phyloP scores from a whole-genome alignment of 2,329 filamentous ascomycete species.

The Didymella lethalis region DNA sequence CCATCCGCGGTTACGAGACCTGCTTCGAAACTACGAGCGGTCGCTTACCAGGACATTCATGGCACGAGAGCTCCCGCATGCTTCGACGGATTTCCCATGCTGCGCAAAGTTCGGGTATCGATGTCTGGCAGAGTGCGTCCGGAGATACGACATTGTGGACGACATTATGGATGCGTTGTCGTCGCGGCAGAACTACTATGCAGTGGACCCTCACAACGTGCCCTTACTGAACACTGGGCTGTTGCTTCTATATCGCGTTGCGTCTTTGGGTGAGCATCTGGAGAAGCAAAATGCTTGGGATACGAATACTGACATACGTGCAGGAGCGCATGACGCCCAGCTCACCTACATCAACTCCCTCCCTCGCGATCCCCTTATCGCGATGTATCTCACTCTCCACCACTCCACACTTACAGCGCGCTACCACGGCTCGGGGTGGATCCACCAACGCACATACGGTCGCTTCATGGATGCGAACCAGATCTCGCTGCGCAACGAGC shows the following conservation, averaged over 20 bases:
- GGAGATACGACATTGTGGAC: conserved; percentile 42
- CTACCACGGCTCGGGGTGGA: conserved; percentile 43
- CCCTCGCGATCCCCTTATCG: conserved; percentile 33
- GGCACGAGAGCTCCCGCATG: conserved; percentile 38
- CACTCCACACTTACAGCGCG: conserved; percentile 41
- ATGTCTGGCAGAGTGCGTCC: conserved; percentile 42
- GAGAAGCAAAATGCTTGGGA: background rate
- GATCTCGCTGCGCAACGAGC: conserved; percentile 38
- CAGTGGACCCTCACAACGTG: conserved; percentile 37
- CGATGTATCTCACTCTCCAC: conserved; percentile 41
- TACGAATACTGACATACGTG: conserved; percentile 9
- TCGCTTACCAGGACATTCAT: conserved; percentile 38
- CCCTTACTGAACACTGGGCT: conserved; percentile 39
- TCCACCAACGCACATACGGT: conserved; percentile 43
- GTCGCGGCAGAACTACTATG: conserved; percentile 38
- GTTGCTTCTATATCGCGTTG: conserved; percentile 37
- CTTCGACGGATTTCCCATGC: conserved; percentile 38
- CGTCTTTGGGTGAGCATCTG: conserved; percentile 26
- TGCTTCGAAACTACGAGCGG: conserved; percentile 37
- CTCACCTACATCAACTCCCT: conserved; percentile 36
- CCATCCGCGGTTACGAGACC: conserved; percentile 28
- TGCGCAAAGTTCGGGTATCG: conserved; percentile 20
- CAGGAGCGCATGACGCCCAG: conserved; percentile 27
- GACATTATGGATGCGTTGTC: conserved; percentile 42
- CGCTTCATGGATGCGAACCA: conserved; percentile 41